Percentiles rank a stretch among this genome's conserved stretches.
Evolutionary conservation across 805 yeast species (phyloP).

Genomic region (Zygotorulaspora florentina): DNA sequence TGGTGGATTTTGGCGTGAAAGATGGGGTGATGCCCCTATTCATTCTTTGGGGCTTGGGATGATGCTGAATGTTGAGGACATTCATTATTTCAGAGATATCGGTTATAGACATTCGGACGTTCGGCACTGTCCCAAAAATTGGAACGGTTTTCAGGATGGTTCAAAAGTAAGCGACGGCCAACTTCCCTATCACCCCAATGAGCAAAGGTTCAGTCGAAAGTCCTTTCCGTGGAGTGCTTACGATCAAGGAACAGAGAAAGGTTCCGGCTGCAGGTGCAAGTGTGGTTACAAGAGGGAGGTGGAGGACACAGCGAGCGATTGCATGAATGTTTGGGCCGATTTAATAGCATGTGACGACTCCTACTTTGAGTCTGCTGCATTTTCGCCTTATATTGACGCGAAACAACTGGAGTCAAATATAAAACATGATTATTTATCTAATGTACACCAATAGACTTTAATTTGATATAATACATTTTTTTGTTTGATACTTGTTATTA

Average conservation of each 20-base stretch:
- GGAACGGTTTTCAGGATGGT: conserved; percentile 7
- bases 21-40: conserved; percentile 98
- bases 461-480: neutral
- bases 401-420: conserved; percentile 6
- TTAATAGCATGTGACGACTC: conserved; percentile 15
- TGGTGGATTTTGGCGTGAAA: conserved; percentile 83
- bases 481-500: neutral
- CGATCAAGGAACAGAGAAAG: conserved; percentile 38
- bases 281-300: conserved; percentile 62
- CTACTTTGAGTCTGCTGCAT: conserved; percentile 7
- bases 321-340: conserved; percentile 50
- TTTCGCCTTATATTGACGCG: conserved; percentile 5
- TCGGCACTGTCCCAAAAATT: conserved; percentile 77
- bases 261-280: conserved; percentile 83
- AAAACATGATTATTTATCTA: conserved; percentile 4
- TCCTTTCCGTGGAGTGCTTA: conserved; percentile 23
- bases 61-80: conserved; percentile 59
- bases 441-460: neutral
- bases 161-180: conserved; percentile 37
- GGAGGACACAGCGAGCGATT: conserved; percentile 51
- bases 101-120: conserved; percentile 82
- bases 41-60: conserved; percentile 84
- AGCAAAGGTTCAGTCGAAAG: conserved; percentile 22
- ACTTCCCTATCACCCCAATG: conserved; percentile 38
- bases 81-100: conserved; percentile 89